Conservation (phyloP, 2,329 filamentous ascomycete species). For the Trichoderma afroharzianum region DNA sequence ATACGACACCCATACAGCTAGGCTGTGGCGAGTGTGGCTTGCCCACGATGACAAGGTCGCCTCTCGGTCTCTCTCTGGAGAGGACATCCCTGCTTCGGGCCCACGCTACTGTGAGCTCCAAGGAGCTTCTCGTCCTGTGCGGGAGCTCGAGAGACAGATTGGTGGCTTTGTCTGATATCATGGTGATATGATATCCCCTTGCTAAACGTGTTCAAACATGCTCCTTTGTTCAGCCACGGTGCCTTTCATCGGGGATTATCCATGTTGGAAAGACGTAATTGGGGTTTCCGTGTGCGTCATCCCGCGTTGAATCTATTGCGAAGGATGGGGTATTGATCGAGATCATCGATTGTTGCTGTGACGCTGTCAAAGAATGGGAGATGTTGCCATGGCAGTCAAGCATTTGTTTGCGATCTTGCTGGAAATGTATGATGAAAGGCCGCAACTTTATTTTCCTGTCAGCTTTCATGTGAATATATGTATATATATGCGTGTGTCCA, state of each 20-base stretch:
- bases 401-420: not conserved
- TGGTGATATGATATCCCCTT: constrained; percentile 9
- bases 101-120: not conserved
- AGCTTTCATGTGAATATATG: not conserved
- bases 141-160: not conserved
- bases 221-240: not conserved
- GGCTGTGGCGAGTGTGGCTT: constrained; percentile 13
- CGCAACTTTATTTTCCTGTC: not conserved
- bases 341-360: not conserved
- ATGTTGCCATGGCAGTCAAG: not conserved
- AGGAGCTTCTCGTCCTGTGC: not conserved
- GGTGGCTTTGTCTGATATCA: constrained; percentile 13
- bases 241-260: not conserved
- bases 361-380: not conserved
- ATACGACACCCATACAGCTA: constrained; percentile 5
- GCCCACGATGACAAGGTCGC: not conserved
- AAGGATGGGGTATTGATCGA: not conserved
- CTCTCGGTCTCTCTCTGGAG: not conserved
- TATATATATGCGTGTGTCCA: not conserved
- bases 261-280: constrained; percentile 6
- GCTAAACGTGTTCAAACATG: not conserved
- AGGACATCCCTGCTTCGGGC: not conserved
- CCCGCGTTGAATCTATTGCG: not conserved
- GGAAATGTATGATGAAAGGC: constrained; percentile 7
- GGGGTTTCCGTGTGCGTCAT: constrained; percentile 1